Conservation (phyloP, 495 filamentous ascomycete genomes). For the Xylaria telfairii region DNA sequence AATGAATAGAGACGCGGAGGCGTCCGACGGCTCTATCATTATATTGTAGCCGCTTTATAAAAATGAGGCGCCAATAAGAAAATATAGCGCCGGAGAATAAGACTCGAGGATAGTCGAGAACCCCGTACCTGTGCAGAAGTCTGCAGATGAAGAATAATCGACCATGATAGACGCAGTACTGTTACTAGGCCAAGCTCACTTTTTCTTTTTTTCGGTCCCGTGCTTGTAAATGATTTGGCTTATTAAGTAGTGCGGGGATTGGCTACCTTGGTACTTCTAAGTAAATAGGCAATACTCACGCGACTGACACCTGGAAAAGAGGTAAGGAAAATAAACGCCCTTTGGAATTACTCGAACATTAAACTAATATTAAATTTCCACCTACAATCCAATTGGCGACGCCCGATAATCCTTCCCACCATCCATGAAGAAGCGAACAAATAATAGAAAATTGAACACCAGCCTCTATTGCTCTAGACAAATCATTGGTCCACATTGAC, state of each 20-base stretch:
- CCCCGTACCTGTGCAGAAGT: too few species aligned
- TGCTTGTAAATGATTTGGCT: neutral
- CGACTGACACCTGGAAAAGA: neutral
- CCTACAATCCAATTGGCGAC: neutral
- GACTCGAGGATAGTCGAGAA: too few species aligned
- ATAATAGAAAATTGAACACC: neutral
- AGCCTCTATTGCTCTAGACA: neutral
- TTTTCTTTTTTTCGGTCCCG: too few species aligned
- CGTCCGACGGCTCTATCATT: too few species aligned
- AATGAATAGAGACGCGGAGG: too few species aligned
- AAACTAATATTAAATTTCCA: too few species aligned
- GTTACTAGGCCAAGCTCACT: neutral
- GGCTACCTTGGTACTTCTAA: neutral
- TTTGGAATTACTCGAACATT: neutral
- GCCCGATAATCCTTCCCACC: too few species aligned
- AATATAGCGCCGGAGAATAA: too few species aligned
- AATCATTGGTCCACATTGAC: slow-evolving; percentile 4
- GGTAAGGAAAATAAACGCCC: neutral
- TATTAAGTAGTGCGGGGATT: neutral
- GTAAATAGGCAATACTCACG: too few species aligned
- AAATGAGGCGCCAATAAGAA: too few species aligned
- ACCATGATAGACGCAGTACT: neutral
- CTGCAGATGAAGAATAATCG: neutral
- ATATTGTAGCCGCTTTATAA: too few species aligned
- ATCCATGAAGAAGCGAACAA: neutral